Evolutionary conservation across 257 asterid genomes (phyloP).

Genomic region (Solanum phureja): DNA sequence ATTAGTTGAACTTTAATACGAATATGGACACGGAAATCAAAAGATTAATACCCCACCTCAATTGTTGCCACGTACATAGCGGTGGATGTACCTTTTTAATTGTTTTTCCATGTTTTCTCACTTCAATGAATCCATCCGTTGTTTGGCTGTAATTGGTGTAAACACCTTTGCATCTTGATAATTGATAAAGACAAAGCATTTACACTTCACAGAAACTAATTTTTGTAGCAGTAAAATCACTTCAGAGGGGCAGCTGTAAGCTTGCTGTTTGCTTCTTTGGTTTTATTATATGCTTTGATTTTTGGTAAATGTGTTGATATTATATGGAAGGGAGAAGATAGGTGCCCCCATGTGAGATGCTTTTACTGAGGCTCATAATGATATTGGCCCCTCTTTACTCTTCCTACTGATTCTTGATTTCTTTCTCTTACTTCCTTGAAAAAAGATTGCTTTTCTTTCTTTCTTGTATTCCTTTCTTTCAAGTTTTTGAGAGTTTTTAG

Average conservation of each 20-base stretch:
- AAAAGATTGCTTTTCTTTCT: background rate
- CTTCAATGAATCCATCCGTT: slow-evolving; percentile 1
- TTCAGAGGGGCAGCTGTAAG: background rate
- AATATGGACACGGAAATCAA: background rate
- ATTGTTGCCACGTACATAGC: slow-evolving; percentile 2
- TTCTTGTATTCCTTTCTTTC: background rate
- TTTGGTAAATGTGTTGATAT: background rate
- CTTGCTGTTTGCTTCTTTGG: background rate
- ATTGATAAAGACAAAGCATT: background rate
- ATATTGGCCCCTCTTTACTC: slow-evolving; percentile 34
- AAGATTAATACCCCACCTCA: background rate
- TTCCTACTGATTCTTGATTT: slow-evolving; percentile 7
- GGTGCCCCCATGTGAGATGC: slow-evolving; percentile 19
- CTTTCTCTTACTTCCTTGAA: background rate
- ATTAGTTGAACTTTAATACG: background rate
- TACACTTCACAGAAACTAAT: background rate
- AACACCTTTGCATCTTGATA: background rate
- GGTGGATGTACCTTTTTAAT: background rate
- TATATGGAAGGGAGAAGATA: background rate
- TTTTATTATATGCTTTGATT: slow-evolving; percentile 3
- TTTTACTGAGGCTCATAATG: slow-evolving; percentile 49
- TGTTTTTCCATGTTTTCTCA: background rate
- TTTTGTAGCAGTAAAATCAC: background rate
- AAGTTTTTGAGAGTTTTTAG: background rate
- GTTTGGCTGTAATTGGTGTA: background rate